Evolutionary conservation across 805 yeast genomes (phyloP).

Genomic region (Starmerella riodocensis): DNA sequence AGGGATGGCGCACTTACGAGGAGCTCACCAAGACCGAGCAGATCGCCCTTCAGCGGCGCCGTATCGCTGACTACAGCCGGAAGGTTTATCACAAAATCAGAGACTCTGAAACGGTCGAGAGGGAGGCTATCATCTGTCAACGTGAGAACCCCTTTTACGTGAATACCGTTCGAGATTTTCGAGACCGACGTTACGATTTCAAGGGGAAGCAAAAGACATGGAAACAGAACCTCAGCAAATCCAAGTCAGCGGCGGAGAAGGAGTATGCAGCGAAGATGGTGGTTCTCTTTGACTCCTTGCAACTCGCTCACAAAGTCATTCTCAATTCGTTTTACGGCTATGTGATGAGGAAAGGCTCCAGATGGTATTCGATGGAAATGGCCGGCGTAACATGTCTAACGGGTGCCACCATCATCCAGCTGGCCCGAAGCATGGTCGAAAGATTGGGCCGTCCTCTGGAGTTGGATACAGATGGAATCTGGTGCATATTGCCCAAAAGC

Average conservation of each 20-base stretch:
- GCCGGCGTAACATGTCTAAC: constrained; percentile 98
- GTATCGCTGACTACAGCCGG: constrained; percentile 70
- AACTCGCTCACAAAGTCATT: constrained; percentile 92
- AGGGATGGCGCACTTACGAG: constrained; percentile 39
- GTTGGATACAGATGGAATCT: constrained; percentile 96
- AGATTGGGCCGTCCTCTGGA: constrained; percentile 90
- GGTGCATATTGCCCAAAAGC: constrained; percentile 92
- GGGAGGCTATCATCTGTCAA: constrained; percentile 93
- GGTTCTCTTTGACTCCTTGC: constrained; percentile 84
- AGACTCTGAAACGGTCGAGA: constrained; percentile 66
- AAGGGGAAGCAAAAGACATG: constrained; percentile 87
- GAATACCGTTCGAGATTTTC: constrained; percentile 80
- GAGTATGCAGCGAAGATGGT: constrained; percentile 94
- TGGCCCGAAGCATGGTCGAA: constrained; percentile 87
- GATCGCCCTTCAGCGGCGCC: constrained; percentile 56
- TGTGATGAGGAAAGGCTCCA: constrained; percentile 96
- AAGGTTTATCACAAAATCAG: constrained; percentile 74
- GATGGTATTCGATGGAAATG: constrained; percentile 99
- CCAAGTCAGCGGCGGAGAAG: constrained; percentile 42
- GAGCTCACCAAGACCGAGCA: constrained; percentile 69
- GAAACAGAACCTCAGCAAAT: constrained; percentile 63
- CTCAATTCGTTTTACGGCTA: constrained; percentile 94
- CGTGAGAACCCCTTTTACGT: constrained; percentile 96
- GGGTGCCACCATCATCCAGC: constrained; percentile 94
- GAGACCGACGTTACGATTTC: constrained; percentile 93